Conservation (phyloP, 225 moss, liverwort and hornwort species). For the Climacium dendroides region DNA sequence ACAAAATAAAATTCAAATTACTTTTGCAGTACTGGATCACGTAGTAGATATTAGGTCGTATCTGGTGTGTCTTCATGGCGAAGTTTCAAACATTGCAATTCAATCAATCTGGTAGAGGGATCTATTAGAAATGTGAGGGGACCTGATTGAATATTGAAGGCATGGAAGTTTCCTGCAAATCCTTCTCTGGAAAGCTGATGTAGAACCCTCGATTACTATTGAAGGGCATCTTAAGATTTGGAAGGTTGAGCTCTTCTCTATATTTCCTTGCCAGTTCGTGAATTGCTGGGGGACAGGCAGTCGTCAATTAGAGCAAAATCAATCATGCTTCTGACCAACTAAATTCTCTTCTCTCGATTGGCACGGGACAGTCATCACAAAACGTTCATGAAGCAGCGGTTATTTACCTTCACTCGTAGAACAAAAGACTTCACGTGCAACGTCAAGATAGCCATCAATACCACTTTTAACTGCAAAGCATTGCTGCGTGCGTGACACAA, state of each 20-base stretch:
- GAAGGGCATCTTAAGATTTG: slow-evolving; percentile 71
- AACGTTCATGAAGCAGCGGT: background rate
- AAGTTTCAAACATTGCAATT: background rate
- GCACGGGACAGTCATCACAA: background rate
- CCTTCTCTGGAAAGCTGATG: slow-evolving; percentile 56
- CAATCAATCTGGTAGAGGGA: background rate
- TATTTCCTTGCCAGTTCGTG: slow-evolving; percentile 67
- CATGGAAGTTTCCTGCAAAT: slow-evolving; percentile 34
- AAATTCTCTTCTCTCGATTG: background rate
- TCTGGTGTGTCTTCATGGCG: background rate
- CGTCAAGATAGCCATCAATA: slow-evolving; percentile 73
- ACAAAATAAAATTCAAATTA: background rate
- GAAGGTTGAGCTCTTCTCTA: slow-evolving; percentile 63
- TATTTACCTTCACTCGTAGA: slow-evolving; percentile 78
- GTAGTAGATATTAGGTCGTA: background rate
- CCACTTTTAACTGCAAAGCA: slow-evolving; percentile 84
- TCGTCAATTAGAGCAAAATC: background rate
- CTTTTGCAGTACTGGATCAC: background rate
- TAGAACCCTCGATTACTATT: slow-evolving; percentile 82
- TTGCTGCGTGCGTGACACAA: slow-evolving; percentile 74
- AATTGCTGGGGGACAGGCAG: slow-evolving; percentile 40
- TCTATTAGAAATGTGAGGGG: background rate
- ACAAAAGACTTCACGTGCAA: slow-evolving; percentile 75
- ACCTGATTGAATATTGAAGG: slow-evolving; percentile 72
- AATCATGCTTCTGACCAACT: background rate